Percentiles rank a stretch among this genome's conserved stretches.
Evolutionary conservation across 1,284 basidiomycete genomes (phyloP).

Genomic region (Somion occarium): DNA sequence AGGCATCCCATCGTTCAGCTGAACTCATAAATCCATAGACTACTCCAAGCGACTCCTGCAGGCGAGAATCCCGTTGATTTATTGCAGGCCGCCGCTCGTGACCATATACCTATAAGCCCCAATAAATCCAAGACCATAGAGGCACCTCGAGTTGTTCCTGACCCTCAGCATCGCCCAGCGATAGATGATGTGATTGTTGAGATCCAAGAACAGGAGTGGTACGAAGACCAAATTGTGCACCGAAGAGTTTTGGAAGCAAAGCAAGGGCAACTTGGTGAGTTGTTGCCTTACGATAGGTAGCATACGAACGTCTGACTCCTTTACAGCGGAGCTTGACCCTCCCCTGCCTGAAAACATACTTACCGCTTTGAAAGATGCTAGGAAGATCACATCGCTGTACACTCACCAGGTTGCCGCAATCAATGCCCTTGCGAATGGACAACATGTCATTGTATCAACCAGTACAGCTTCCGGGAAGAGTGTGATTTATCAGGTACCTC

Average conservation of each 20-base stretch:
- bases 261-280: constrained; percentile 46
- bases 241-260: constrained; percentile 50
- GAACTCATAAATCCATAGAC: too few species aligned
- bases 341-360: constrained; percentile 56
- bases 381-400: constrained; percentile 69
- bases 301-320: not conserved
- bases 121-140: constrained; percentile 15
- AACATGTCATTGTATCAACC: constrained; percentile 85
- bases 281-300: not conserved
- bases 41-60: constrained; percentile 52
- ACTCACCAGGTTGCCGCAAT: constrained; percentile 80
- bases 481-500: constrained; percentile 84
- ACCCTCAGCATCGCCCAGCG: constrained; percentile 48
- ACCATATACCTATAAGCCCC: constrained; percentile 68
- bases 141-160: constrained; percentile 31
- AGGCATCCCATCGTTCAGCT: too few species aligned
- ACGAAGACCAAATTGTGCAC: constrained; percentile 63
- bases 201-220: constrained; percentile 56
- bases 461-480: constrained; percentile 92
- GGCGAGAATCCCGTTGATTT: constrained; percentile 59
- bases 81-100: constrained; percentile 60
- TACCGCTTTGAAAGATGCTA: constrained; percentile 56
- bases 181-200: constrained; percentile 58
- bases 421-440: constrained; percentile 53
- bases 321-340: constrained; percentile 45